Conservation (phyloP, 805 yeast species). For the Cyberlindnera americana region DNA sequence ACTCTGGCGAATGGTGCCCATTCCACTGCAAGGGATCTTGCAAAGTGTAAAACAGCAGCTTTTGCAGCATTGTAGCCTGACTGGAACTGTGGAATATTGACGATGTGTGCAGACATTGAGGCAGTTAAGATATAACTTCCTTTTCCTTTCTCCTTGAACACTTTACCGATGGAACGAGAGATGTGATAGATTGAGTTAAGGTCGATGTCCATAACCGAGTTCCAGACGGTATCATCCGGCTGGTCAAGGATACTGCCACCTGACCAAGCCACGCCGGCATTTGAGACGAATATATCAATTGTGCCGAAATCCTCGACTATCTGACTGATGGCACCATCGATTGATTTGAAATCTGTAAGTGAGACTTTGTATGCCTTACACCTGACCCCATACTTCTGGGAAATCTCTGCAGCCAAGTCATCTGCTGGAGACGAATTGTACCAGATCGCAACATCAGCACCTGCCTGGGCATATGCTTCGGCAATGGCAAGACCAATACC, state of each 20-base stretch:
- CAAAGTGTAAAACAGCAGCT: slow-evolving; percentile 76
- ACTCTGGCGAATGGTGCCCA: slow-evolving; percentile 85
- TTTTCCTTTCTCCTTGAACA: slow-evolving; percentile 68
- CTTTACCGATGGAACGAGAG: slow-evolving; percentile 68
- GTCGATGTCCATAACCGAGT: slow-evolving; percentile 68
- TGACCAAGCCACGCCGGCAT: slow-evolving; percentile 87
- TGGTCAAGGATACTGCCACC: slow-evolving; percentile 54
- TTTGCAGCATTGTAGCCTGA: slow-evolving; percentile 85
- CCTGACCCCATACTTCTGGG: slow-evolving; percentile 57
- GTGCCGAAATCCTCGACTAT: slow-evolving; percentile 64
- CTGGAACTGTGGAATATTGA: slow-evolving; percentile 83
- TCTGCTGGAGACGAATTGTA: slow-evolving; percentile 29
- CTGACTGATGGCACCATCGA: slow-evolving; percentile 28
- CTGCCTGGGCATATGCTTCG: slow-evolving; percentile 83
- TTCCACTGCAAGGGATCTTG: slow-evolving; percentile 78
- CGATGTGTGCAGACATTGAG: slow-evolving; percentile 86
- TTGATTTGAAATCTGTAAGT: slow-evolving; percentile 29
- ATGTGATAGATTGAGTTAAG: slow-evolving; percentile 78
- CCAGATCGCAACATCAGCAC: slow-evolving; percentile 70
- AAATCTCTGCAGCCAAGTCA: slow-evolving; percentile 47
- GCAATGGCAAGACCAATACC: slow-evolving; percentile 86
- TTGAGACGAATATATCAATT: slow-evolving; percentile 82
- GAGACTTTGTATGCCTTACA: slow-evolving; percentile 52
- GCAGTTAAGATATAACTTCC: slow-evolving; percentile 86
- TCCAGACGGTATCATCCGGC: slow-evolving; percentile 53